phyloP scores from a whole-genome alignment of 768 basidiomycete genomes.

The Lyophyllum shimeji region DNA sequence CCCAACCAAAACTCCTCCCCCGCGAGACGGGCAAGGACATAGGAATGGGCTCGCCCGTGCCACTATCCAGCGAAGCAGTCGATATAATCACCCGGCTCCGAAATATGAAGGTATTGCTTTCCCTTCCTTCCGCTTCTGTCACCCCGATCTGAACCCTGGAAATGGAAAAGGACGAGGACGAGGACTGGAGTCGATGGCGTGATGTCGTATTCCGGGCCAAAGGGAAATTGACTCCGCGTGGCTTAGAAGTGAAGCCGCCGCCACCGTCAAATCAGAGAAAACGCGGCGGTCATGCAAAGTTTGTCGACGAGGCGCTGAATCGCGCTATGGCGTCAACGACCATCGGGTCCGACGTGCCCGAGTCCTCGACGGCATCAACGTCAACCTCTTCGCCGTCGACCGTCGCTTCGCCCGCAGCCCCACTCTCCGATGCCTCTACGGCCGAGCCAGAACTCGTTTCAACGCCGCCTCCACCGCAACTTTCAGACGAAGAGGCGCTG shows the following conservation, averaged over 20 bases:
- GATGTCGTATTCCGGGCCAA: constrained; percentile 83
- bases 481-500: constrained; percentile 51
- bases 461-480: constrained; percentile 31
- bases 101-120: constrained; percentile 69
- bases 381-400: constrained; percentile 12
- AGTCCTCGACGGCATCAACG: constrained; percentile 1
- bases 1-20: constrained; percentile 53
- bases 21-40: constrained; percentile 87
- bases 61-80: constrained; percentile 74
- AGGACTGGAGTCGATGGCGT: constrained; percentile 88
- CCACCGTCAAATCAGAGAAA: constrained; percentile 62
- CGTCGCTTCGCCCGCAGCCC: constrained; percentile 6
- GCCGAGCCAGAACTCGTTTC: constrained; percentile 14
- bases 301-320: constrained; percentile 26
- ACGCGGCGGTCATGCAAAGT: constrained; percentile 54
- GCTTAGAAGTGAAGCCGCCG: constrained; percentile 46
- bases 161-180: constrained; percentile 73
- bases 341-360: not conserved
- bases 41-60: constrained; percentile 84
- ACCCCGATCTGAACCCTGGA: no score
- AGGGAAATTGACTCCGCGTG: constrained; percentile 48
- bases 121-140: not conserved
- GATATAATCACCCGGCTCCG: constrained; percentile 75
- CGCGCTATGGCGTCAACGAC: constrained; percentile 11
- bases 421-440: constrained; percentile 14